Conservation (phyloP, 768 basidiomycete species). For the Mycena leptocephala region DNA sequence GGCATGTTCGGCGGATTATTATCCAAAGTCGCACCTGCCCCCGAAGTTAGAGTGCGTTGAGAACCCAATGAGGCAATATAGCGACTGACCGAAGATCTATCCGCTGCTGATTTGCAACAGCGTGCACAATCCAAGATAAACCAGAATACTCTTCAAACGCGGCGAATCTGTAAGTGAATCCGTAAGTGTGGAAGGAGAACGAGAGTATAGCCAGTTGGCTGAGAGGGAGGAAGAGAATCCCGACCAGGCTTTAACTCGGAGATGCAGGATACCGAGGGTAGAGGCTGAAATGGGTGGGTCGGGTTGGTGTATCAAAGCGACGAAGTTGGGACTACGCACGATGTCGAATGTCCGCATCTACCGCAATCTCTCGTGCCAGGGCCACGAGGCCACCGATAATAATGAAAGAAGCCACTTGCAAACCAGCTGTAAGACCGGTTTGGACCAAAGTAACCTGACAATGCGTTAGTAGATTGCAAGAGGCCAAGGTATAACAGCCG, state of each 20-base stretch:
- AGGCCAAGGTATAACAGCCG: not conserved
- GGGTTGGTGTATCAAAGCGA: not conserved
- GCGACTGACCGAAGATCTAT: constrained; percentile 21
- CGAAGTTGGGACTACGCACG: not conserved
- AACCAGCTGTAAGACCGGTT: constrained; percentile 15
- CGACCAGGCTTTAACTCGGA: constrained; percentile 28
- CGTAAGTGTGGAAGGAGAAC: not conserved
- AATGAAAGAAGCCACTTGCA: not conserved
- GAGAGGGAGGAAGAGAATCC: not conserved
- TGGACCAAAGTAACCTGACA: constrained; percentile 5
- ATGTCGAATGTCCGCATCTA: constrained; percentile 1
- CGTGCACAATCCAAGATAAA: constrained; percentile 17
- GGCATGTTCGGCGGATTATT: not conserved
- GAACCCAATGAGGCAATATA: not conserved
- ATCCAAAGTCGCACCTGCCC: not conserved
- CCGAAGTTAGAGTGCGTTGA: not conserved
- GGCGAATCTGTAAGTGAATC: not conserved
- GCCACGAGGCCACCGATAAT: constrained; percentile 7
- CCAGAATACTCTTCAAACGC: constrained; percentile 1
- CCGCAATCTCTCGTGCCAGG: constrained; percentile 10
- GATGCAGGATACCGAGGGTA: constrained; percentile 25
- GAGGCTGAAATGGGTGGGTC: not conserved
- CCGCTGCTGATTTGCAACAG: constrained; percentile 27
- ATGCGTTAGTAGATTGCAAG: not conserved
- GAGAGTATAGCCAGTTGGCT: constrained; percentile 11